Base-by-base conservation (phyloP, 129 eudicot genomes). In the Pittosporum tobira region DNA sequence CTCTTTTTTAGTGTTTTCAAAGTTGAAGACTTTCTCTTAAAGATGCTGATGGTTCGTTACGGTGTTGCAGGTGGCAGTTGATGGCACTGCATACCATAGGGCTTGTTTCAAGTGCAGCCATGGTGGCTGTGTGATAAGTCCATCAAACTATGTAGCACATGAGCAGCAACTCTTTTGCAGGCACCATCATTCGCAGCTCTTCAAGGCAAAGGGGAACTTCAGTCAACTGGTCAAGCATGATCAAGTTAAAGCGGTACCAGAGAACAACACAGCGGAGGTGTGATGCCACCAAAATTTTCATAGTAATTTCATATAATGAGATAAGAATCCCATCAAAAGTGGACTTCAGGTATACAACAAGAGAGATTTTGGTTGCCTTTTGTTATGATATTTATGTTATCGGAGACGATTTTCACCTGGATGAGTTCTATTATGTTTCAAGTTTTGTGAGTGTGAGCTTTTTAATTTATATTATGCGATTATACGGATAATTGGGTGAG, bases 141-240 rank as follows among this genome's bases (percentile, higher is more conserved):
- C 93, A 47, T 84, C 93, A 52, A 74, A 79, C 73, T 84, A 76
- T 51, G 84, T 79, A 50, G 75, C 84, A 3, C 93, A 83, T n/a
- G 93, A 83, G 59, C 87, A 79, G 20, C 83, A 64, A 36, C 75
- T 83, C 28, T 84, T 73, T 63, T 84, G 93, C 64, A 74, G 73
- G 73, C 93, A 84, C 62, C 93, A 84, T 63, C 78, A 77, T 28
- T 70, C 81, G 0, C 93, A 84, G 44, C 77, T 84, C 16, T 84
- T 84, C 71, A 79, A 73, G 81, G 76, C 76, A 4, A 84, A 79
- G 70, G 93, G 93, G 23, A 65, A 76, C 65, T 84, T 79, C 66
- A 84, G 87, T 75, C 81, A 73, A 30, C 61, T 76, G 11, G 82
- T 62, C 47, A 72, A 76, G 62, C 76, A 78, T 30, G 67, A 70